Base-by-base conservation (phyloP, 2,329 filamentous ascomycete genomes). In the Aspergillus sp. region DNA sequence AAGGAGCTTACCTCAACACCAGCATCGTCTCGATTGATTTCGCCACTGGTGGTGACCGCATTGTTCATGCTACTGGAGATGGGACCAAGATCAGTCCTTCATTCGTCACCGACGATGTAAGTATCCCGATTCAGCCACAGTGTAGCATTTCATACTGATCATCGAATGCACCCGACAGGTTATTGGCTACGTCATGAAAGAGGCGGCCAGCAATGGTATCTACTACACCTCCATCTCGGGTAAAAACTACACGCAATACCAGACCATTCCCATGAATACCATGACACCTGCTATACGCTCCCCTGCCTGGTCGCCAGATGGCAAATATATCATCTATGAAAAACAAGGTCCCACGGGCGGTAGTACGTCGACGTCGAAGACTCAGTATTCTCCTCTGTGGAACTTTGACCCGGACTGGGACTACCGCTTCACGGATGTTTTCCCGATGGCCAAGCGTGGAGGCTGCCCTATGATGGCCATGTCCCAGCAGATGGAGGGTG, bases 401-500 rank as follows among this genome's bases (percentile, higher is more conserved):
- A 74, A 70, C 60, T 80, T 73, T 71, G 74, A 80, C 44, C 39
- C 49, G 7, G 73, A 78, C 4, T 80, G 72, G 72, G 78, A 79
- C 7, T 80, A 79, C 61, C 73, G 75, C 36, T 77, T 77, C 69
- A 78, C 72, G 42, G 77, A 80, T 55, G 75, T 80, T 3, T 80
- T 80, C 66, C 78, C 78, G 0, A 65, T 71, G 49, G 62, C 75
- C 10, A 66, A 64, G 2, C 69, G 65, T 8, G 32, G 32, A 36
- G 32, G 32, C 32, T 36, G 32, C 32, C 32, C 32, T 36, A 64
- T 36, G 32, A 36, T 36, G 32, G 32, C 32, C 32, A 36, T 36
- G 32, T 36, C 32, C 2, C 32, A 36, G 11, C 32, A 36, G 32
- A 36, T 36, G 32, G 32, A 36, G 32, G 32, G 32, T 36, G 32